phyloP scores from a whole-genome alignment of 352 stramenopile species.

The Thalassiosira livingstoniorum region DNA sequence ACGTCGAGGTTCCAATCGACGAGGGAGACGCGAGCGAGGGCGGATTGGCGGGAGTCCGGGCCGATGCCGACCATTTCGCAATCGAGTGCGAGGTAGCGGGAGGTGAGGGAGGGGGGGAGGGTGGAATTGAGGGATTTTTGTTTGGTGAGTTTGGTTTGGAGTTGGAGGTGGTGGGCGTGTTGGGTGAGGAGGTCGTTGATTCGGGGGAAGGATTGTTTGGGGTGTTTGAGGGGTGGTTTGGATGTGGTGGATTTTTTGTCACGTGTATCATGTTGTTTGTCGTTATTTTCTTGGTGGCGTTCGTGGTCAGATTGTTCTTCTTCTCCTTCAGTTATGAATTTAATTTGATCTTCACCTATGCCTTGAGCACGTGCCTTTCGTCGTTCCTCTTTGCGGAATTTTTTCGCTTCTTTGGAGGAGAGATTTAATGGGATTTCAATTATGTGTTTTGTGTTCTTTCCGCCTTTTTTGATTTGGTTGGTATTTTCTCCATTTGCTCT shows the following conservation, averaged over 20 bases:
- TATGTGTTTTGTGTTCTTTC: constrained; percentile 37
- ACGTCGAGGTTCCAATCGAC: constrained; percentile 86
- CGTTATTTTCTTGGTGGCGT: constrained; percentile 15
- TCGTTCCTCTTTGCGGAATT: constrained; percentile 83
- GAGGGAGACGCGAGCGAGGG: constrained; percentile 87
- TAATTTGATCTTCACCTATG: constrained; percentile 60
- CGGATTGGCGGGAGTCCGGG: constrained; percentile 82
- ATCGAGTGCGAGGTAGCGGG: constrained; percentile 88
- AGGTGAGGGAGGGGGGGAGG: constrained; percentile 65
- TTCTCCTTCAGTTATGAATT: constrained; percentile 71
- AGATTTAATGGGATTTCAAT: constrained; percentile 70
- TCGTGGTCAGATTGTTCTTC: constrained; percentile 21
- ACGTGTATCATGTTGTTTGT: not conserved
- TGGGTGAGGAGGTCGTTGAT: constrained; percentile 79
- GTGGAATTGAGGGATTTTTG: constrained; percentile 43
- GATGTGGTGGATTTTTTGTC: constrained; percentile 43
- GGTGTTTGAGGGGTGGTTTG: constrained; percentile 32
- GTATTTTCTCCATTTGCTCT: no score
- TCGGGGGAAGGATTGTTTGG: constrained; percentile 72
- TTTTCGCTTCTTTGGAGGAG: constrained; percentile 74
- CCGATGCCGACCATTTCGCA: constrained; percentile 95
- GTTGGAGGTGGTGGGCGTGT: constrained; percentile 62
- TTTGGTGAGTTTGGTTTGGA: constrained; percentile 57
- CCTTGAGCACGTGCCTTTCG: constrained; percentile 65
- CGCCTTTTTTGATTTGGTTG: constrained; percentile 38